Base-by-base conservation (phyloP, 2,329 filamentous ascomycete genomes). In the Volutella citrinella region DNA sequence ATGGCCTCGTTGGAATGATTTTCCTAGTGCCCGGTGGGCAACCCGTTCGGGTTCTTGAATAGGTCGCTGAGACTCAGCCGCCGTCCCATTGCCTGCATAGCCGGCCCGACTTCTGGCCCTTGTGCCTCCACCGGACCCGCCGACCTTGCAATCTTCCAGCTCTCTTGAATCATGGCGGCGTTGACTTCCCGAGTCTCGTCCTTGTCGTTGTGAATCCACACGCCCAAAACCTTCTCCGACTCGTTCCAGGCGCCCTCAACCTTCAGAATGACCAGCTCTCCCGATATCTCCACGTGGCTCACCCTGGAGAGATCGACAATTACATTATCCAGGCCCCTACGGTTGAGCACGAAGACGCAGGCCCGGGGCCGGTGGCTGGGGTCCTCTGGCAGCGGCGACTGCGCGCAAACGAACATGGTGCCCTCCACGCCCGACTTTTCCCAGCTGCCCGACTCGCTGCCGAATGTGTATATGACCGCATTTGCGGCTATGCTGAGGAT, bases 341-440 rank as follows among this genome's bases (percentile, higher is more conserved):
- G 73, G 61, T 87, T 90, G 42, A 91, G 69, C 7, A 91, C 70
- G 50, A 89, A 84, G 12, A 87, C 75, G 63, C 79, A 79, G 15
- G 69, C 66, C 12, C 67, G 56, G 21, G 67, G 58, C 9, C 50
- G 47, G 30, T 66, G 54, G 14, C 24, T 50, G 27, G 48, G 42
- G 18, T 59, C 61, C 4, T 60, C 56, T 4, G 57, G 49, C 50
- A 68, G 42, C 43, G 64, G 71, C 47, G 64, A 60, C 55, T 78
- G 72, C 45, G 84, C 75, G 68, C 87, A 94, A 33, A 97, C 78
- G 60, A 97, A 98, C 45, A 97, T 69, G 10, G 87, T 86, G 23
- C 93, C 93, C 63, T 95, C 90, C 10, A 90, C 76, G 36, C 82
- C 85, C 27, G 77, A 78, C 68, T 94, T 95, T 57, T 93, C 85